Conservation (phyloP, 164 flowering plant species). For the Sextonia rubra region DNA sequence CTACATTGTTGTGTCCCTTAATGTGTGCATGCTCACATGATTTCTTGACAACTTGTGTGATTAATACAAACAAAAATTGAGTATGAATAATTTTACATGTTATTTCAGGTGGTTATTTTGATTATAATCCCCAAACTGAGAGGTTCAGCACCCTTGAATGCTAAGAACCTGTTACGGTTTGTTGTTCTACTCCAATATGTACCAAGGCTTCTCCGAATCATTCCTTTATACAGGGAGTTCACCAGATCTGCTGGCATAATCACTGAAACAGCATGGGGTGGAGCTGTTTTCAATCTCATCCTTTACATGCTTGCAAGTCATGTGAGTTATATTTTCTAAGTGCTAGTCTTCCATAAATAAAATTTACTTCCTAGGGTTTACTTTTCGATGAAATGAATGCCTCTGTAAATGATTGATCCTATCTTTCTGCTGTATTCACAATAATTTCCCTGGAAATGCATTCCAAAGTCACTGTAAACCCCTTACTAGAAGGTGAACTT, state of each 20-base stretch:
- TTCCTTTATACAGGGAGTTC: constrained; percentile 75
- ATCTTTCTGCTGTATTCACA: not conserved
- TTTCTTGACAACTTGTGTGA: not conserved
- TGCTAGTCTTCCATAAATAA: not conserved
- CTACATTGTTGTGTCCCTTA: not conserved
- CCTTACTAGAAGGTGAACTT: not conserved
- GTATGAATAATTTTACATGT: not conserved
- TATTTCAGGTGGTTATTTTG: constrained; percentile 55
- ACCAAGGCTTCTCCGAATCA: constrained; percentile 66
- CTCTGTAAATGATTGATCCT: not conserved
- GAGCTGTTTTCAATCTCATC: constrained; percentile 88
- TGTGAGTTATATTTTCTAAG: constrained; percentile 50
- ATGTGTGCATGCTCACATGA: not conserved
- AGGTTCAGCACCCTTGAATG: constrained; percentile 54
- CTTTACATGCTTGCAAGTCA: constrained; percentile 99
- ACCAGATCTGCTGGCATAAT: constrained; percentile 81
- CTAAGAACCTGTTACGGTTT: constrained; percentile 71
- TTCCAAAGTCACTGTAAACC: not conserved
- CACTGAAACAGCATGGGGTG: constrained; percentile 96
- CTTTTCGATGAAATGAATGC: not conserved
- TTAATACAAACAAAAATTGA: too few species aligned
- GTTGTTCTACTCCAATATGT: constrained; percentile 71
- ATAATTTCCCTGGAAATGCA: not conserved
- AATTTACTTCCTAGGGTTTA: not conserved
- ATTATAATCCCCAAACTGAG: constrained; percentile 53